Base-by-base conservation (phyloP, 108 stramenopile species). In the Ochromonas danica region DNA sequence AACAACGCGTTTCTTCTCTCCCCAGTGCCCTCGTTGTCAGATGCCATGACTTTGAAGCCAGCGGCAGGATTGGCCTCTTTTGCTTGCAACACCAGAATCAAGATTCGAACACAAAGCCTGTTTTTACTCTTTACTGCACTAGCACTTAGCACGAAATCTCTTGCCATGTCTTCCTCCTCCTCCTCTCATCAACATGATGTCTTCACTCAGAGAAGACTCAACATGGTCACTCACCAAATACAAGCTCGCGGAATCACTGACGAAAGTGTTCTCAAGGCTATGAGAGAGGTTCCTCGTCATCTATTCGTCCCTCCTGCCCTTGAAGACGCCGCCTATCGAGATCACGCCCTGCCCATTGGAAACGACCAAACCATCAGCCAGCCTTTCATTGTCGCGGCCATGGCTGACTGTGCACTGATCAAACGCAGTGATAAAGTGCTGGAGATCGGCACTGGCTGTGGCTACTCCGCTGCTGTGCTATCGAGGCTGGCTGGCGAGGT, bases 361-460 rank as follows among this genome's bases (percentile, higher is more conserved):
- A 10, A 67, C 6, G 35, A 33, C 25, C 63, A 67, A 67, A 67
- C 63, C 17, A 67, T 67, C 35, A 67, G 63, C 63, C 63, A 67
- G 25, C 63, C 63, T 31, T 67, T 31, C 31, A 67, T 67, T 35
- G 63, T 67, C 25, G 63, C 63, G 6, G 6, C 6, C 6, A 67
- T 67, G 63, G 31, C 63, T 31, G 33, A 67, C 3, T 3, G 10
- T 3, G 63, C 63, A 31, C 3, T 67, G 63, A 22, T 67, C 3
- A 35, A 28, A 10, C 17, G 10, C 3, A 35, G 14, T 67, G 63
- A 67, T 67, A 67, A 67, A 14, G 63, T 67, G 6, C 31, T 67
- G 6, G 63, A 67, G 6, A 67, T 67, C 25, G 63, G 63, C 31
- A 67, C 63, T 31, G 63, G 63, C 35, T 67, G 63, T 33, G 63